Percentiles rank a stretch among this genome's conserved stretches.
These are phyloP conservation scores for Camelina sativa DNA, from an alignment of 345 rosid genomes.

Conservation along the genomic window DNA sequence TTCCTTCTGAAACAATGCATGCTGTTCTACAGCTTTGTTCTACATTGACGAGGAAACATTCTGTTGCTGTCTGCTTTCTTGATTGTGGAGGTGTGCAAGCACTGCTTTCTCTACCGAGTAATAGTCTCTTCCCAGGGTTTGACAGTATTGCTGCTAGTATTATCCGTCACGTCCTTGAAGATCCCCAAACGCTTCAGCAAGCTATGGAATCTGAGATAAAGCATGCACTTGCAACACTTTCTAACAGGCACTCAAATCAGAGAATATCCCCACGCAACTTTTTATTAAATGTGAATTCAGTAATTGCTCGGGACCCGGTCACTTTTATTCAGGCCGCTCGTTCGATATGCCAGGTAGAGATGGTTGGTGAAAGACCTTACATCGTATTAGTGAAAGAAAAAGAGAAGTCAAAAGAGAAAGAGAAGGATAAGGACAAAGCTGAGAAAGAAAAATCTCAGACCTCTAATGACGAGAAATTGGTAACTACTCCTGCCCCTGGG, in stretches of 20 bases:
- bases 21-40: conserved; percentile 91
- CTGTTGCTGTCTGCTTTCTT: conserved; percentile 81
- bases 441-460: conserved; percentile 66
- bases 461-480: conserved; percentile 66
- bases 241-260: conserved; percentile 81
- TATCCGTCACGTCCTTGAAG: conserved; percentile 90
- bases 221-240: conserved; percentile 76
- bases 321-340: conserved; percentile 82
- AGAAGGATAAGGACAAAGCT: conserved; percentile 68
- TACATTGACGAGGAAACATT: conserved; percentile 80
- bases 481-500: conserved; percentile 49
- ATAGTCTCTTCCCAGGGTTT: conserved; percentile 90
- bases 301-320: conserved; percentile 82
- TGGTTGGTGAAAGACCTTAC: conserved; percentile 94
- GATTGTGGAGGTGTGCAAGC: conserved; percentile 82
- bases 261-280: conserved; percentile 86
- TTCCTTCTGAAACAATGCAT: conserved; percentile 92
- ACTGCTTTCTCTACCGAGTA: conserved; percentile 83
- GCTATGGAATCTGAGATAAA: conserved; percentile 97
- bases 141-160: conserved; percentile 86
- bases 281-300: conserved; percentile 68
- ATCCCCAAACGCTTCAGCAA: conserved; percentile 95
- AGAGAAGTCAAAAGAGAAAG: conserved; percentile 64
- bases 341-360: conserved; percentile 89
- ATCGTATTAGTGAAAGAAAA: conserved; percentile 84